Evolutionary conservation across 805 yeast genomes (phyloP).

Genomic region (Cyberlindnera amylophila): DNA sequence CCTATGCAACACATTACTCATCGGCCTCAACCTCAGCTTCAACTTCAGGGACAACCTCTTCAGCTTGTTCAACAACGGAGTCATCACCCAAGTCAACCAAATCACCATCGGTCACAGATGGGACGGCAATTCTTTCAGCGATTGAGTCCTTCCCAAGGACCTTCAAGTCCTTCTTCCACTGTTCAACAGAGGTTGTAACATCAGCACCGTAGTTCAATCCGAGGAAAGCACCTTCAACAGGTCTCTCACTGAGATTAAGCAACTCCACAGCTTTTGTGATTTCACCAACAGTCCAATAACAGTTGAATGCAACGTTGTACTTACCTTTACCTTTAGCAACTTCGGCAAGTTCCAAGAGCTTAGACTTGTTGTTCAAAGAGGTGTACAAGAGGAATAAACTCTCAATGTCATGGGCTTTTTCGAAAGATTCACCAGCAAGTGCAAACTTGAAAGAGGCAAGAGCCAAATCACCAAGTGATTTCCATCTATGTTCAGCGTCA

Average conservation of each 20-base stretch:
- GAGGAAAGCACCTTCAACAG: constrained; percentile 81
- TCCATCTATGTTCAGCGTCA: constrained; percentile 74
- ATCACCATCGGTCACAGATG: constrained; percentile 28
- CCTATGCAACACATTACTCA: neutral
- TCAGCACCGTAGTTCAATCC: constrained; percentile 61
- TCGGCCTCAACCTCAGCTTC: constrained; percentile 7
- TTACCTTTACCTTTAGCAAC: constrained; percentile 70
- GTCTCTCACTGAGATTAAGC: constrained; percentile 62
- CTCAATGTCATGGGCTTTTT: constrained; percentile 75
- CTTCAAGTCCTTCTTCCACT: constrained; percentile 65
- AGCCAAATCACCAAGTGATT: constrained; percentile 84
- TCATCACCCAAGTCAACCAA: constrained; percentile 40
- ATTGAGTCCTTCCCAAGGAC: constrained; percentile 50
- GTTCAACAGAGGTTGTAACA: constrained; percentile 43
- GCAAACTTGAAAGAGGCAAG: constrained; percentile 73
- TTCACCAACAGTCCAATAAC: constrained; percentile 85
- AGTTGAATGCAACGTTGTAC: constrained; percentile 86
- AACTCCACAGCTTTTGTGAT: constrained; percentile 58
- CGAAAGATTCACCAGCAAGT: constrained; percentile 76
- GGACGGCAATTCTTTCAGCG: constrained; percentile 57
- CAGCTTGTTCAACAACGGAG: constrained; percentile 21
- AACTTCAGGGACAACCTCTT: constrained; percentile 4
- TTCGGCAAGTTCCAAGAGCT: constrained; percentile 59
- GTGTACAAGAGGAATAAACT: constrained; percentile 80
- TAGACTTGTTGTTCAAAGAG: constrained; percentile 66